A percentile compares a stretch with the other conserved stretches of the same genome.
phyloP scores from a whole-genome alignment of 345 rosid genomes.

The Turnera subulata region DNA sequence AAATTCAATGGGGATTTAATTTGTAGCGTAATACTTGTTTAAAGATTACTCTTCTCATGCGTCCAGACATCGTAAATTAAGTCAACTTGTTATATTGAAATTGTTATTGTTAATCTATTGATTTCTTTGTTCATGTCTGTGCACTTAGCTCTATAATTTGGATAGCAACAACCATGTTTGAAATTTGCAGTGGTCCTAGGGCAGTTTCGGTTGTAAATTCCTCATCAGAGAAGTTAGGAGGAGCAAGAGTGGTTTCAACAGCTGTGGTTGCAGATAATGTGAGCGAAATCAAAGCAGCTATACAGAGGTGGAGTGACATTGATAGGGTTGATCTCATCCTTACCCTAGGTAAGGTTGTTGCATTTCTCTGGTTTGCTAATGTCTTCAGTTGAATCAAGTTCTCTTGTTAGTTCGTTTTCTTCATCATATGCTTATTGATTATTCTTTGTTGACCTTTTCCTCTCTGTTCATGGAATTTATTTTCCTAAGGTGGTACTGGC shows the following conservation, averaged over 20 bases:
- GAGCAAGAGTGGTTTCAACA: conserved; percentile 69
- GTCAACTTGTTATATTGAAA: too few species aligned
- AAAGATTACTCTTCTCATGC: too few species aligned
- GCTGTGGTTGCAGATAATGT: conserved; percentile 85
- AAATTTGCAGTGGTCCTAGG: conserved; percentile 75
- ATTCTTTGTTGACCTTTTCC: neutral
- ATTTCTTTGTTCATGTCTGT: conserved; percentile 1
- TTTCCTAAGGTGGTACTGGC: conserved; percentile 83
- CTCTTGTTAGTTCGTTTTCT: too few species aligned
- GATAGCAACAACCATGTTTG: conserved; percentile 4
- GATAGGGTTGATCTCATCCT: conserved; percentile 79
- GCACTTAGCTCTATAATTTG: neutral
- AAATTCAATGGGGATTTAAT: too few species aligned
- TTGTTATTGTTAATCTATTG: too few species aligned
- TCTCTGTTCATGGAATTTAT: neutral
- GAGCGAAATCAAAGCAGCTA: conserved; percentile 55
- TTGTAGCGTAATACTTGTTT: too few species aligned
- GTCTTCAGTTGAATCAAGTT: neutral
- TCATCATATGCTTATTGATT: too few species aligned
- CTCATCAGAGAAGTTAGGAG: conserved; percentile 79
- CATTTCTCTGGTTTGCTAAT: conserved; percentile 1
- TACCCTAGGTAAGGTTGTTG: conserved; percentile 61
- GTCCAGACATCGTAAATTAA: too few species aligned
- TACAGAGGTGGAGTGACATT: conserved; percentile 71
- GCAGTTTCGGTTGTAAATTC: conserved; percentile 69